A percentile compares a stretch with the other conserved stretches of the same genome.
Evolutionary conservation across 441 rosid species (phyloP).

Genomic region (Macaranga tanarius): DNA sequence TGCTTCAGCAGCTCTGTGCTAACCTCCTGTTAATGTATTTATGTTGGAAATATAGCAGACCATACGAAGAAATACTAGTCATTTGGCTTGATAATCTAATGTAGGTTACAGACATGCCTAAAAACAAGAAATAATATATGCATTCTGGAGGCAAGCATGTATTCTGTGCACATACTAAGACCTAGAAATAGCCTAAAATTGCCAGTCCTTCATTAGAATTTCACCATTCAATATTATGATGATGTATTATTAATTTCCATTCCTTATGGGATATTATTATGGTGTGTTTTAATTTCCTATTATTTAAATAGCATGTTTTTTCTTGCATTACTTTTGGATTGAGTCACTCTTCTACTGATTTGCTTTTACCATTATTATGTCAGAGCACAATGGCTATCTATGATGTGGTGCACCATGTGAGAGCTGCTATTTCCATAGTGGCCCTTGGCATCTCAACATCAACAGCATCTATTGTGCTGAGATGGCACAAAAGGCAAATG

Average conservation of each 20-base stretch:
- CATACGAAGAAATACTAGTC: neutral
- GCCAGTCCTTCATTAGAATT: neutral
- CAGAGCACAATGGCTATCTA: slow-evolving; percentile 97
- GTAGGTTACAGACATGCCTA: too few species aligned
- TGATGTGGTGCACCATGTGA: slow-evolving; percentile 81
- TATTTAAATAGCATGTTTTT: neutral
- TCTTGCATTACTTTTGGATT: slow-evolving; percentile 3
- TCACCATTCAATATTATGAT: neutral
- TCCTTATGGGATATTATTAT: too few species aligned
- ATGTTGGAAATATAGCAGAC: too few species aligned
- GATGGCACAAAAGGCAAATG: slow-evolving; percentile 94
- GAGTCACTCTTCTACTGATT: slow-evolving; percentile 21
- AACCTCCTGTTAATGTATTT: neutral
- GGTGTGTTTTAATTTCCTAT: too few species aligned
- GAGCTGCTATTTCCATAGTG: slow-evolving; percentile 88
- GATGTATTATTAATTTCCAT: neutral
- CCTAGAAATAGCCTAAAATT: too few species aligned
- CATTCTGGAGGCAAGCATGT: too few species aligned
- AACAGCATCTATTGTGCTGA: slow-evolving; percentile 85
- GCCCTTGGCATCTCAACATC: slow-evolving; percentile 89
- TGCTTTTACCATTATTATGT: slow-evolving; percentile 19
- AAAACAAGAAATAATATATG: too few species aligned
- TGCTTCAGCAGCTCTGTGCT: neutral
- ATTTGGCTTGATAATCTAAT: too few species aligned
- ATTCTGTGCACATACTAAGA: neutral